phyloP scores from a whole-genome alignment of 257 asterid species.

The Rehmannia glutinosa region DNA sequence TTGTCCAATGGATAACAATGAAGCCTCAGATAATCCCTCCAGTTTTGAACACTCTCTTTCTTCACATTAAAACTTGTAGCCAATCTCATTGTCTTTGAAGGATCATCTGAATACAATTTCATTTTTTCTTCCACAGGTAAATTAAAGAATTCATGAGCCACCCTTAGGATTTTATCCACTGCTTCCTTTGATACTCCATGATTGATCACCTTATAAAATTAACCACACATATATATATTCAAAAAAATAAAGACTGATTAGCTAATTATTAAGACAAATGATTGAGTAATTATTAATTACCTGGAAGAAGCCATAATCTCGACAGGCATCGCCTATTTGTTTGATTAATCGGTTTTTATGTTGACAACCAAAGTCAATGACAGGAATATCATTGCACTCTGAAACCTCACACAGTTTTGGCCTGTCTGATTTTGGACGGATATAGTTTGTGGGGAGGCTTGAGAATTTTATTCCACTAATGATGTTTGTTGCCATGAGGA shows the following conservation, averaged over 20 bases:
- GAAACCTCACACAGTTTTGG: slow-evolving; percentile 36
- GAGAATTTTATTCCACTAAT: slow-evolving; percentile 41
- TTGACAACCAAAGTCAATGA: no score
- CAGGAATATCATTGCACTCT: slow-evolving; percentile 34
- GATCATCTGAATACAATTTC: slow-evolving; percentile 52
- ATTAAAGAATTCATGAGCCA: slow-evolving; percentile 44
- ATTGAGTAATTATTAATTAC: no score
- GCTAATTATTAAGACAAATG: no score
- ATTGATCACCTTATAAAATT: no score
- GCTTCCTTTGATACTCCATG: slow-evolving; percentile 38
- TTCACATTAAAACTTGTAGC: slow-evolving; percentile 54
- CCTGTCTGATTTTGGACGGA: slow-evolving; percentile 48
- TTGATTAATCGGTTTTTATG: no score
- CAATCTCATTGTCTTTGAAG: slow-evolving; percentile 41
- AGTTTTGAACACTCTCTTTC: slow-evolving; percentile 50
- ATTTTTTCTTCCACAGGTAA: slow-evolving; percentile 49
- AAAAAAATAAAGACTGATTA: no score
- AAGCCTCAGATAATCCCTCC: no score
- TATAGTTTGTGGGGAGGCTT: slow-evolving; percentile 39
- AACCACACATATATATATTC: no score
- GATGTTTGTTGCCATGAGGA: slow-evolving; percentile 42
- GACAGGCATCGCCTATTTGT: no score
- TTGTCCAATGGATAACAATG: slow-evolving; percentile 56
- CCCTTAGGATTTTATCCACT: slow-evolving; percentile 25
- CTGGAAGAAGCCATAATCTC: slow-evolving; percentile 31